Conservation (phyloP, 169 alveolate species). For the Amoebophrya sp. region DNA sequence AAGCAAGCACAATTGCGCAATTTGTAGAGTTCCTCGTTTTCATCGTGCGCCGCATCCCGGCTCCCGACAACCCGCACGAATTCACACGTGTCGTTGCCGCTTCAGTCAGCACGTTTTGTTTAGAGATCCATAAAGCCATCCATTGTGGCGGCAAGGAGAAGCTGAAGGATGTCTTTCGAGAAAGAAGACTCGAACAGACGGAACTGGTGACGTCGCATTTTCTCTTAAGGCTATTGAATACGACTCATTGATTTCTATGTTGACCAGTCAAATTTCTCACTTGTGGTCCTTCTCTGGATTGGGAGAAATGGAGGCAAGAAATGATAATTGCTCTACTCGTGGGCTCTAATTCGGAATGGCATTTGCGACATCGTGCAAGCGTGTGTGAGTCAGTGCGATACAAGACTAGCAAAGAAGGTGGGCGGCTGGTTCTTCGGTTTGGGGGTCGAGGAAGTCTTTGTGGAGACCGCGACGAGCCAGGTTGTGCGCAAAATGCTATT, state of each 20-base stretch:
- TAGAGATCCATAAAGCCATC: background rate
- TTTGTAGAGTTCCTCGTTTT: background rate
- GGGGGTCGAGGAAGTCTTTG: background rate
- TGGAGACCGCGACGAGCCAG: background rate
- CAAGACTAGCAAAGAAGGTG: no score
- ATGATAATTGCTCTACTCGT: no score
- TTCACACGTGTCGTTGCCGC: background rate
- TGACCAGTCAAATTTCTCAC: no score
- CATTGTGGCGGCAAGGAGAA: background rate
- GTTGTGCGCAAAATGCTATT: background rate
- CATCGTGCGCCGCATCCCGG: background rate
- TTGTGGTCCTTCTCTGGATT: no score
- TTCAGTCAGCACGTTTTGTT: background rate
- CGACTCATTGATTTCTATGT: no score
- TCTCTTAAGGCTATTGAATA: no score
- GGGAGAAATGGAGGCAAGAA: no score
- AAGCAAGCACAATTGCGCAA: background rate
- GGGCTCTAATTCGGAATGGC: no score
- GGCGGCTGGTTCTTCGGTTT: background rate
- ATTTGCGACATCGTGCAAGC: background rate
- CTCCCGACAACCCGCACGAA: background rate
- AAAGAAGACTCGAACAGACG: background rate
- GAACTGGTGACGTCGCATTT: background rate
- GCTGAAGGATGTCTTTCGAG: background rate
- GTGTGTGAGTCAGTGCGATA: background rate